Percentiles rank a stretch among this genome's conserved stretches.
phyloP scores from a whole-genome alignment of 208 protist species.

The Plasmodiophora brassicae region DNA sequence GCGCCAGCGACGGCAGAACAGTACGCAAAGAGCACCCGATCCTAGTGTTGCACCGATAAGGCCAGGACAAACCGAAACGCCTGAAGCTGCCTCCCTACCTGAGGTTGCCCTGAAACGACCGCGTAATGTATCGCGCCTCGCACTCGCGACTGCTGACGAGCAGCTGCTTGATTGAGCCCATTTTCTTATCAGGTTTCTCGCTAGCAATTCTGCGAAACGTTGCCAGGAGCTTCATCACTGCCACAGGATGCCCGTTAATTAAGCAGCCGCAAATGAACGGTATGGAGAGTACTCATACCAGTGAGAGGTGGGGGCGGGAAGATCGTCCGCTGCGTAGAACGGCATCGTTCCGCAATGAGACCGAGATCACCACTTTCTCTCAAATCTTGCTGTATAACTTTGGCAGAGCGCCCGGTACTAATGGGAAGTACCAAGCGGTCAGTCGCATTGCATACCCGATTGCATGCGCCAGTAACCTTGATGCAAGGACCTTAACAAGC shows the following conservation, averaged over 20 bases:
- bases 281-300: background rate
- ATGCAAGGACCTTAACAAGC: background rate
- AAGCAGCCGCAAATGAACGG: background rate
- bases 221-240: background rate
- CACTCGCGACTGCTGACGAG: slow-evolving; percentile 31
- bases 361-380: slow-evolving; percentile 22
- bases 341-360: background rate
- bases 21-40: background rate
- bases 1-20: slow-evolving; percentile 4
- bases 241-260: background rate
- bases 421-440: background rate
- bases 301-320: slow-evolving; percentile 34
- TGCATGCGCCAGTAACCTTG: background rate
- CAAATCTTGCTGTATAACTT: slow-evolving; percentile 9
- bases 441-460: background rate
- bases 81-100: no score
- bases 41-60: background rate
- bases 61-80: no score
- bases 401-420: background rate
- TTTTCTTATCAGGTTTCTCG: background rate
- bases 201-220: background rate
- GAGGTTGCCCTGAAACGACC: slow-evolving; percentile 10
- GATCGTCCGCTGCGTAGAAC: slow-evolving; percentile 24
- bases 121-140: slow-evolving; percentile 29
- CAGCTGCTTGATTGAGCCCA: slow-evolving; percentile 44